phyloP scores from a whole-genome alignment of 208 protist genomes.

The Angomonas ambiguus region DNA sequence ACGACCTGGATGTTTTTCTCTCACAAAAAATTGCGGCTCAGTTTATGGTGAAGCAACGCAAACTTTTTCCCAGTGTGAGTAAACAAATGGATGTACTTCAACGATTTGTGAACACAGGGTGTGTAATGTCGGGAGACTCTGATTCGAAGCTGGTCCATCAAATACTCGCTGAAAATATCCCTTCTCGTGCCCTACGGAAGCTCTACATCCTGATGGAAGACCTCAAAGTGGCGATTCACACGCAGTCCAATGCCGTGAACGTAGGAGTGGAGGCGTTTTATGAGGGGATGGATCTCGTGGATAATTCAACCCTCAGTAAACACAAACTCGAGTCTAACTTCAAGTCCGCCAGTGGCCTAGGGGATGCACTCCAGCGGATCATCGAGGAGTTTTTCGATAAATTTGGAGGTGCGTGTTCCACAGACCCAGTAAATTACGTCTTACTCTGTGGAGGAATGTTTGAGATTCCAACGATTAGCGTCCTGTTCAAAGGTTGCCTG shows the following conservation, averaged over 20 bases:
- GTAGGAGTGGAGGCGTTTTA: conserved; percentile 87
- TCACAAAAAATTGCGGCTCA: conserved; percentile 65
- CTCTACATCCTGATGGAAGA: conserved; percentile 65
- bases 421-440: conserved; percentile 40
- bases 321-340: conserved; percentile 67
- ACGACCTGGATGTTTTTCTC: conserved; percentile 58
- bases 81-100: conserved; percentile 26
- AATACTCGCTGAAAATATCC: conserved; percentile 51
- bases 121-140: background rate
- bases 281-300: conserved; percentile 84
- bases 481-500: conserved; percentile 32
- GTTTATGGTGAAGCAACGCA: conserved; percentile 67
- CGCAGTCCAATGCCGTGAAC: conserved; percentile 39
- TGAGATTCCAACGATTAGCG: conserved; percentile 55
- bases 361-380: conserved; percentile 50
- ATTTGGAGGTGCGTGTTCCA: conserved; percentile 3
- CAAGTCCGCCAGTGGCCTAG: conserved; percentile 55
- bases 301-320: conserved; percentile 59
- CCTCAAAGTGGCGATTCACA: conserved; percentile 76
- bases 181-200: conserved; percentile 59
- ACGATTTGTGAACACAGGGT: conserved; percentile 19
- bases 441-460: conserved; percentile 76
- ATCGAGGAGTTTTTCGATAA: conserved; percentile 43
- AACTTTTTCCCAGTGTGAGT: conserved; percentile 39
- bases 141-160: background rate